Conservation (phyloP, 2,329 filamentous ascomycete genomes). For the Apiospora hydei region DNA sequence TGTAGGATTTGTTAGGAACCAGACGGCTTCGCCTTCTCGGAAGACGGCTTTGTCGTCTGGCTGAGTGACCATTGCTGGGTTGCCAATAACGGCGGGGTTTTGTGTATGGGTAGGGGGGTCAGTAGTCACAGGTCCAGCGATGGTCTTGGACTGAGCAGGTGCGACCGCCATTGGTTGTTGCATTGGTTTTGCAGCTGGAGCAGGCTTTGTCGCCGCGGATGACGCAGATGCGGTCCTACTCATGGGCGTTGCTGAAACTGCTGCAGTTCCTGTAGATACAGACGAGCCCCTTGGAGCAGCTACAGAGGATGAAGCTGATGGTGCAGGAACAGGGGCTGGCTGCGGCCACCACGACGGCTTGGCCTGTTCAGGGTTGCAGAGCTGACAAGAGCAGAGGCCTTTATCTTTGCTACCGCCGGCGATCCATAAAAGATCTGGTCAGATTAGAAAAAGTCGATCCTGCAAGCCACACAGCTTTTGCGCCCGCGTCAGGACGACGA, state of each 20-base stretch:
- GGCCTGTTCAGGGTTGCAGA: conserved; percentile 28
- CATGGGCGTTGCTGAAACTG: conserved; percentile 25
- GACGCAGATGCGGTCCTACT: conserved; percentile 26
- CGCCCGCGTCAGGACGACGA: not conserved
- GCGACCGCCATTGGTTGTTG: conserved; percentile 1
- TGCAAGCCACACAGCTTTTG: not conserved
- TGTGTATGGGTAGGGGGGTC: not conserved
- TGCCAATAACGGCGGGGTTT: not conserved
- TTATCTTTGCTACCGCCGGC: conserved; percentile 26
- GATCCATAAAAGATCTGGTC: conserved; percentile 29
- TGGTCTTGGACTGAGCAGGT: conserved; percentile 6
- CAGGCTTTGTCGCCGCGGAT: conserved; percentile 6
- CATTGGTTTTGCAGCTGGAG: not conserved
- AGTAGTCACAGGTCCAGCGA: not conserved
- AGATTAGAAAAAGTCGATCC: not conserved
- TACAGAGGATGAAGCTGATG: not conserved
- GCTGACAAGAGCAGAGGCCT: conserved; percentile 26
- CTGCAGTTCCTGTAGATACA: not conserved
- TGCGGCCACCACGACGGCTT: conserved; percentile 25
- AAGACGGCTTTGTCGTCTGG: conserved; percentile 47
- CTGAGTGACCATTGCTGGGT: conserved; percentile 18
- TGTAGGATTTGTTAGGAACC: conserved; percentile 55
- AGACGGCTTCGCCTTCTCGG: conserved; percentile 57
- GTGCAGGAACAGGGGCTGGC: conserved; percentile 7
- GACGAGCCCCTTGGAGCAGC: conserved; percentile 8